Percentiles rank a stretch among this genome's conserved stretches.
phyloP scores from a whole-genome alignment of 2,329 filamentous ascomycete genomes.

The Cladosporium sp. region DNA sequence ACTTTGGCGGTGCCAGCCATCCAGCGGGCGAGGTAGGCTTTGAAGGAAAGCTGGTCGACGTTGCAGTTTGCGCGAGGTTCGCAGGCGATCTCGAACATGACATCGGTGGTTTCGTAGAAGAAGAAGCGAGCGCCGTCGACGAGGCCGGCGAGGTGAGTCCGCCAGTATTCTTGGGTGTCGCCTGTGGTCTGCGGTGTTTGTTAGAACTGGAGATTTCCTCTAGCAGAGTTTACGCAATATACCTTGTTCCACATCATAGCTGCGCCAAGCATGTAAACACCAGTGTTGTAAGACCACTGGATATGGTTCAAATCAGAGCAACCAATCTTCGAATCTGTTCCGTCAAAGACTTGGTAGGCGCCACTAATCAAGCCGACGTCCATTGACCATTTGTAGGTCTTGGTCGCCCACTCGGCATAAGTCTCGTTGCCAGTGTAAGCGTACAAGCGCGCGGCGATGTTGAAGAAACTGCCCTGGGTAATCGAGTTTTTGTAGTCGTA shows the following conservation, averaged over 20 bases:
- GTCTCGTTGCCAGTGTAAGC: constrained; percentile 44
- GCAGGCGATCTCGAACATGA: constrained; percentile 45
- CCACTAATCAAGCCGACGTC: constrained; percentile 55
- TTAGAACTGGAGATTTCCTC: neutral
- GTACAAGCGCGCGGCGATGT: constrained; percentile 41
- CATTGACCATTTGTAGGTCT: constrained; percentile 33
- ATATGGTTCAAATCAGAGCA: constrained; percentile 44
- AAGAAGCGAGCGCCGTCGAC: constrained; percentile 34
- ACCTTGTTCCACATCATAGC: constrained; percentile 44
- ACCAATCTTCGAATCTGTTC: constrained; percentile 42
- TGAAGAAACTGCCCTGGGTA: constrained; percentile 50
- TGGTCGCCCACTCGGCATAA: constrained; percentile 61
- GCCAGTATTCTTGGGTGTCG: constrained; percentile 19
- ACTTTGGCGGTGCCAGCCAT: constrained; percentile 54
- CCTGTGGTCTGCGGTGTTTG: constrained; percentile 20
- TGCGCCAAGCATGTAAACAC: constrained; percentile 46
- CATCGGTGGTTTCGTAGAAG: constrained; percentile 30
- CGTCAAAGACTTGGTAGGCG: constrained; percentile 46
- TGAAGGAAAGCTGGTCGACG: constrained; percentile 41
- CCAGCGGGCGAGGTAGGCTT: constrained; percentile 42
- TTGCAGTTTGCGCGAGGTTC: constrained; percentile 39
- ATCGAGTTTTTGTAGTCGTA: constrained; percentile 49
- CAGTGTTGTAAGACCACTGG: constrained; percentile 44
- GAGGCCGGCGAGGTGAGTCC: constrained; percentile 21
- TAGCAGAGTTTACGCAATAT: neutral